These are phyloP conservation scores for Fusarium bulbicola DNA, from an alignment of 2,329 filamentous ascomycete genomes.

Conservation along the genomic window DNA sequence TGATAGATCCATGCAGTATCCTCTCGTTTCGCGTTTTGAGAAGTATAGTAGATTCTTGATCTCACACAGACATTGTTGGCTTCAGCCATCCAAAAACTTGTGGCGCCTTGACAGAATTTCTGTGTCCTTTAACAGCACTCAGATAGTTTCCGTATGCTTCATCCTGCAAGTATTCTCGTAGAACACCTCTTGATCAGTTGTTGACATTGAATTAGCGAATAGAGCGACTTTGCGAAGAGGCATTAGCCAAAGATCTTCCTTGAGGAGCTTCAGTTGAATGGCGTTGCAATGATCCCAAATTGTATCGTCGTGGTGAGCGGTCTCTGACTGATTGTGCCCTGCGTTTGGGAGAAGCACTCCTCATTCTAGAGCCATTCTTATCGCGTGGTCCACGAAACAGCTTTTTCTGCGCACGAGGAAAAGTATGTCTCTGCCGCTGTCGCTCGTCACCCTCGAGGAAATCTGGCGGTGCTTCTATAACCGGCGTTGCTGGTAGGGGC, in stretches of 20 bases:
- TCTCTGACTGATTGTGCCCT: background rate
- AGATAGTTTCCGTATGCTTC: background rate
- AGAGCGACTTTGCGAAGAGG: background rate
- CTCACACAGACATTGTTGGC: background rate
- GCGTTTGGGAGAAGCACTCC: constrained; percentile 15
- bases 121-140: background rate
- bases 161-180: no score
- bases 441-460: constrained; percentile 9
- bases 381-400: background rate
- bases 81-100: constrained; percentile 8
- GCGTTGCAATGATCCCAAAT: background rate
- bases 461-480: constrained; percentile 37
- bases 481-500: constrained; percentile 45
- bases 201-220: background rate
- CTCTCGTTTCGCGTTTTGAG: background rate
- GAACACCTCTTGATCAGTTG: background rate
- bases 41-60: background rate
- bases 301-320: background rate
- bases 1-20: background rate
- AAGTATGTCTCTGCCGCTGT: background rate
- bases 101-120: background rate
- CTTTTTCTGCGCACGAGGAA: constrained; percentile 3
- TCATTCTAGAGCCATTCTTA: background rate
- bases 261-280: background rate
- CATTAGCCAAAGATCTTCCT: background rate